Conservation (phyloP, 2,329 filamentous ascomycete genomes). For the Monosporascus sp. region DNA sequence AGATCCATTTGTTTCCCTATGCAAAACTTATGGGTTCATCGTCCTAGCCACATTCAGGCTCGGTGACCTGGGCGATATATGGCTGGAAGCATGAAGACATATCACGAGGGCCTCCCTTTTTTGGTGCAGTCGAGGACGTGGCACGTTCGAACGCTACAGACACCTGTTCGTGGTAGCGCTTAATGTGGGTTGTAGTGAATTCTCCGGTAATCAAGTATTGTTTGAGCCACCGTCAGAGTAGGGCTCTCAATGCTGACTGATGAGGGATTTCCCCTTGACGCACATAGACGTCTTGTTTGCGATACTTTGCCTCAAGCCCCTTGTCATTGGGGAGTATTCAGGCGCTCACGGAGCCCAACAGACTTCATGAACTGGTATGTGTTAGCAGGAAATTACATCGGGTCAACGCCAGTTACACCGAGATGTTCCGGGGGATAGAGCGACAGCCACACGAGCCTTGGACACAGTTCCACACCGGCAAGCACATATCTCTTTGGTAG, state of each 20-base stretch:
- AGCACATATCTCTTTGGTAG: neutral
- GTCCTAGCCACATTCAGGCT: neutral
- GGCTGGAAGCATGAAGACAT: neutral
- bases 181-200: neutral
- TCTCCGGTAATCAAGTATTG: neutral
- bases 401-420: neutral
- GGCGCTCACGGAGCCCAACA: neutral
- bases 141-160: constrained; percentile 20
- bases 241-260: neutral
- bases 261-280: neutral
- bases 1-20: neutral
- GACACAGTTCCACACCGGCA: neutral
- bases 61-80: neutral
- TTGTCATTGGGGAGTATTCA: neutral
- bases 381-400: neutral
- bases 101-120: constrained; percentile 4
- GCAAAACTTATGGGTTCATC: neutral
- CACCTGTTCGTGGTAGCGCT: constrained; percentile 1
- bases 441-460: neutral
- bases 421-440: too few relatives aligned
- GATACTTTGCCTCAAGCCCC: neutral
- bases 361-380: neutral
- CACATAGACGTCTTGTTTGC: neutral
- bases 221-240: neutral
- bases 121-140: constrained; percentile 25